These are phyloP conservation scores for Bromus sterilis DNA, from an alignment of 176 grass and related monocot species.

Conservation along the genomic window DNA sequence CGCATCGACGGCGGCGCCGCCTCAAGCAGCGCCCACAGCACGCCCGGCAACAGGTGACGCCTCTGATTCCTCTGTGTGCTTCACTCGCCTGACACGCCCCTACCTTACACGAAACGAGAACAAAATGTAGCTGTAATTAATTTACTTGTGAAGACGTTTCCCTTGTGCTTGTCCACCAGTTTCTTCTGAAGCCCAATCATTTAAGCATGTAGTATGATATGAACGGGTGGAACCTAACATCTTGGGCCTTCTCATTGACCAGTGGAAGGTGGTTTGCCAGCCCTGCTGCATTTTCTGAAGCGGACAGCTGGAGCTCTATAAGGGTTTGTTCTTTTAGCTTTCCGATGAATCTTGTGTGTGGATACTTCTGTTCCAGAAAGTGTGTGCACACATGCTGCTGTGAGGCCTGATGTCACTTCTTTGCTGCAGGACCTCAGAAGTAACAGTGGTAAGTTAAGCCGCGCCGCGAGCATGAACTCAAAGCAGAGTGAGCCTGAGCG, in stretches of 20 bases:
- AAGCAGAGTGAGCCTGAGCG: conserved; percentile 57
- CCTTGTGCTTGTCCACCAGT: not conserved
- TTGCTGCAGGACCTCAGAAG: conserved; percentile 62
- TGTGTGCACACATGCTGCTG: not conserved
- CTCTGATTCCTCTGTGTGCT: not conserved
- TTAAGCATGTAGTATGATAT: not conserved
- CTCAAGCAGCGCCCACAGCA: conserved; percentile 57
- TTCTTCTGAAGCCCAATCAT: not conserved
- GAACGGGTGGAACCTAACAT: conserved; percentile 23
- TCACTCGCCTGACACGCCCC: not conserved
- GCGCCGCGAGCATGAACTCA: conserved; percentile 47
- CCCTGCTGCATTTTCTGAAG: conserved; percentile 45
- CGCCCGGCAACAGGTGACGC: conserved; percentile 68
- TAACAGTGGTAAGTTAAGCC: conserved; percentile 48
- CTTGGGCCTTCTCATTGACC: conserved; percentile 10
- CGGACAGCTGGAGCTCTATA: conserved; percentile 61
- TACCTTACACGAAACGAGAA: not conserved
- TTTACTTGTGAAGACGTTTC: not conserved
- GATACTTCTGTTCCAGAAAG: not conserved
- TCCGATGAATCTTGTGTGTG: conserved; percentile 2
- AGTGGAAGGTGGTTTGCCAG: conserved; percentile 64
- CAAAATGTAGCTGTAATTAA: conserved; percentile 17
- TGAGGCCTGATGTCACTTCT: conserved; percentile 17
- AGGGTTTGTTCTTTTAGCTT: conserved; percentile 42
- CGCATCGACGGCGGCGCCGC: conserved; percentile 38